These are phyloP conservation scores for Pleurozium schreberi DNA, from an alignment of 225 moss, liverwort and hornwort genomes.

Conservation along the genomic window DNA sequence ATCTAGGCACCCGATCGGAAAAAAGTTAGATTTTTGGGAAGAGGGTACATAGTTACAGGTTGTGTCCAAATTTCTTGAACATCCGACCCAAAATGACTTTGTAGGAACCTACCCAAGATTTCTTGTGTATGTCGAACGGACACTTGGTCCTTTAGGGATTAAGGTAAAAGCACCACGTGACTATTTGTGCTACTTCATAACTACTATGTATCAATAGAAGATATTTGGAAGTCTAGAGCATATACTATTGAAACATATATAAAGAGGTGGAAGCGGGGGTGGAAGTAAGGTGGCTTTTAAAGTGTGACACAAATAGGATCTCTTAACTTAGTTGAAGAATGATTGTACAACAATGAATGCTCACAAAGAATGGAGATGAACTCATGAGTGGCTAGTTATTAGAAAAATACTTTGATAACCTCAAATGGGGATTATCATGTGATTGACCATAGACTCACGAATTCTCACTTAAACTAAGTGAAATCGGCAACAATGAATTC, in stretches of 20 bases:
- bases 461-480: background rate
- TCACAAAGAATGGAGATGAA: accelerated
- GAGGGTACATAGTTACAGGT: no score
- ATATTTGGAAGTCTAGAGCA: background rate
- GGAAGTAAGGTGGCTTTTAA: background rate
- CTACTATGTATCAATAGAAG: no score
- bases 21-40: no score
- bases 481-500: background rate
- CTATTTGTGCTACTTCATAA: no score
- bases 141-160: no score
- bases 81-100: no score
- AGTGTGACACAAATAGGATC: background rate
- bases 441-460: no score
- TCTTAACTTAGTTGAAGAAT: background rate
- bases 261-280: background rate
- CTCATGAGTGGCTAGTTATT: background rate
- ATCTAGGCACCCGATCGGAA: no score
- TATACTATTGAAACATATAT: background rate
- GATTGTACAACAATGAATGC: accelerated
- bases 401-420: background rate
- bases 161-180: background rate
- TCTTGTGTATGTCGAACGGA: no score
- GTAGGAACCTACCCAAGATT: no score
- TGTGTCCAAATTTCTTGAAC: no score
- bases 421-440: background rate